These are phyloP conservation scores for Dictyostelium citrinum DNA, from an alignment of 78 protist species.

Conservation along the genomic window DNA sequence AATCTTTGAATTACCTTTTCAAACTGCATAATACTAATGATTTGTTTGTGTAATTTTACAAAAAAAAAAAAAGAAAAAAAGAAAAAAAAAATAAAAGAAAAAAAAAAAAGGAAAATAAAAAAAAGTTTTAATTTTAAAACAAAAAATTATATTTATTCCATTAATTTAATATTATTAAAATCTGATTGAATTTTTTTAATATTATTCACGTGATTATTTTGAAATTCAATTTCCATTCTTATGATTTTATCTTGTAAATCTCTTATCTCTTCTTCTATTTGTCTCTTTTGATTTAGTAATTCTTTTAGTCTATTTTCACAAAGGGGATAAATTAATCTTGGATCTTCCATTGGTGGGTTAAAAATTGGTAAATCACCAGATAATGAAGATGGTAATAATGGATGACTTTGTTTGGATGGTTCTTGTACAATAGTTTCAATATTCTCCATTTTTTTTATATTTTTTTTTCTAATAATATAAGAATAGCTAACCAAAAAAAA, in stretches of 20 bases:
- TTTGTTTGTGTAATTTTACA: not conserved
- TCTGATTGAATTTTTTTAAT: not conserved
- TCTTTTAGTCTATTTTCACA: not conserved
- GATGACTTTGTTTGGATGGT: not conserved
- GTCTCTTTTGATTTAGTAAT: not conserved
- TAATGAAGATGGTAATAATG: not conserved
- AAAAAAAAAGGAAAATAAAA: too few species aligned
- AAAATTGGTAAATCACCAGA: not conserved
- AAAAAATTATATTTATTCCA: not conserved
- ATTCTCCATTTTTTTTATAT: not conserved
- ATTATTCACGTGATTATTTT: not conserved
- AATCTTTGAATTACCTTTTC: not conserved
- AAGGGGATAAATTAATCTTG: not conserved
- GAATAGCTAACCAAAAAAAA: too few species aligned
- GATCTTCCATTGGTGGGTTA: not conserved
- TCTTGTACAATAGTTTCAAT: not conserved
- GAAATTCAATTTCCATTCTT: not conserved
- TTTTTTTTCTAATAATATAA: too few species aligned
- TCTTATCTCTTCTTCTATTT: not conserved
- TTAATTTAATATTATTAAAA: not conserved
- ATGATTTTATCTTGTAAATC: not conserved
- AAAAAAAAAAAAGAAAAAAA: not conserved
- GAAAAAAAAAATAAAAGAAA: not conserved
- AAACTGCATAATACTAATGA: not conserved
- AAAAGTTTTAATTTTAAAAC: not conserved